These are phyloP conservation scores for Lepidium didymum DNA, from an alignment of 345 rosid genomes.

Conservation along the genomic window DNA sequence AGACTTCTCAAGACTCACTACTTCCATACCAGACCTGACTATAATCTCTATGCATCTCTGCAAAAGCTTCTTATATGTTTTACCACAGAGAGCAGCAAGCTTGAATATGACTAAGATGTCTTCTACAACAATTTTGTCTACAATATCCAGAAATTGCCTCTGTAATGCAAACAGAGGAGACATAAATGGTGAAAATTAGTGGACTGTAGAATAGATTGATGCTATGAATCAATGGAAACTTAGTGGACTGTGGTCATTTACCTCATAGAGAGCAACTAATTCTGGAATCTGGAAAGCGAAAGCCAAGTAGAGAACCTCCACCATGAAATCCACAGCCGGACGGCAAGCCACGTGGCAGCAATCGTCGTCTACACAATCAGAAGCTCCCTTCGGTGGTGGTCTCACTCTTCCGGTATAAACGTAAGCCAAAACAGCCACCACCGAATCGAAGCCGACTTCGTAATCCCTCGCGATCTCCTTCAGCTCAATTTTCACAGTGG, in stretches of 20 bases:
- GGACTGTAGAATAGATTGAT: background rate
- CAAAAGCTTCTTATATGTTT: conserved; percentile 44
- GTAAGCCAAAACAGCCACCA: conserved; percentile 50
- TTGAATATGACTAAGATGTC: conserved; percentile 58
- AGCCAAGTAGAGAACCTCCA: conserved; percentile 70
- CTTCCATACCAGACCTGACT: conserved; percentile 56
- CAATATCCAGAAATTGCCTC: conserved; percentile 54
- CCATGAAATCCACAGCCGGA: conserved; percentile 56
- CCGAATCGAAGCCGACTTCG: conserved; percentile 50
- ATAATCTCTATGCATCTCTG: conserved; percentile 43
- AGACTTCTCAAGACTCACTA: conserved; percentile 53
- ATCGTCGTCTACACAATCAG: conserved; percentile 57
- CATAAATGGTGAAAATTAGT: too few species aligned
- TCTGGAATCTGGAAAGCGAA: conserved; percentile 57
- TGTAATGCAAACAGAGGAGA: conserved; percentile 27
- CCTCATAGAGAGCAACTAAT: conserved; percentile 61
- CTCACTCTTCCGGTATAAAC: conserved; percentile 64
- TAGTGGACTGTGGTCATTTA: background rate
- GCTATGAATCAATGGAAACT: background rate
- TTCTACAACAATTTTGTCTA: conserved; percentile 52
- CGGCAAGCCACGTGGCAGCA: conserved; percentile 71
- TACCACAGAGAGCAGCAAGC: conserved; percentile 48
- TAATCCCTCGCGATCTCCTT: conserved; percentile 53
- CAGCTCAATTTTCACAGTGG: conserved; percentile 35
- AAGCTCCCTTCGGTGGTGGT: conserved; percentile 38